A percentile compares a stretch with the other conserved stretches of the same genome.
Conservation (phyloP, 257 asterid genomes). For the Petunia secreta region DNA sequence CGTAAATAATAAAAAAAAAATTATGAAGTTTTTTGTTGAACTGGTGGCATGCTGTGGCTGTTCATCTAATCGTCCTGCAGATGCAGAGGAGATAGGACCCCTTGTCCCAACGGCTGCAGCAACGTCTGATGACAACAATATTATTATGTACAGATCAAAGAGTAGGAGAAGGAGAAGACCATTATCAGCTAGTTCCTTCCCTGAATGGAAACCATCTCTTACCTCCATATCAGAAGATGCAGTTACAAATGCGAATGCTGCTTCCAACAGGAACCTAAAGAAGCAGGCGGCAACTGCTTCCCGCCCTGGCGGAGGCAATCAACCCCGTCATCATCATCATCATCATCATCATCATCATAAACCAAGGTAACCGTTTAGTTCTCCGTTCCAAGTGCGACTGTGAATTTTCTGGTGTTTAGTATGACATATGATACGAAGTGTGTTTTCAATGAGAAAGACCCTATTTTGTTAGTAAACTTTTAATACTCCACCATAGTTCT, state of each 20-base stretch:
- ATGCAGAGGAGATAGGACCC: not conserved
- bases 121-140: not conserved
- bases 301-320: not conserved
- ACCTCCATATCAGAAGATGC: constrained; percentile 13
- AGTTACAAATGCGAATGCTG: not conserved
- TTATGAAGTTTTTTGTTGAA: constrained; percentile 1
- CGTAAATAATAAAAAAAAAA: not conserved
- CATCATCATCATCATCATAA: not conserved
- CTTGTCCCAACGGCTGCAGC: not conserved
- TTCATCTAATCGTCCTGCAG: not conserved
- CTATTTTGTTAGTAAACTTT: no score
- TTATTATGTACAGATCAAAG: not conserved
- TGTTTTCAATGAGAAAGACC: no score
- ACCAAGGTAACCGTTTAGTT: not conserved
- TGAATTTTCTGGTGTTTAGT: no score
- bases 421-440: no score
- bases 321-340: not conserved
- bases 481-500: no score
- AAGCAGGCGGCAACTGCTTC: not conserved
- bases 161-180: not conserved
- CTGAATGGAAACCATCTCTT: constrained; percentile 26
- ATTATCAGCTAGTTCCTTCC: not conserved
- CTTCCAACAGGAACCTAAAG: not conserved
- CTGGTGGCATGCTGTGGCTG: not conserved
- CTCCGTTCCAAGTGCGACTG: no score